A percentile compares a stretch with the other conserved stretches of the same genome.
These are phyloP conservation scores for Trichoderma citrinoviride DNA, from an alignment of 2,329 filamentous ascomycete genomes.

Conservation along the genomic window DNA sequence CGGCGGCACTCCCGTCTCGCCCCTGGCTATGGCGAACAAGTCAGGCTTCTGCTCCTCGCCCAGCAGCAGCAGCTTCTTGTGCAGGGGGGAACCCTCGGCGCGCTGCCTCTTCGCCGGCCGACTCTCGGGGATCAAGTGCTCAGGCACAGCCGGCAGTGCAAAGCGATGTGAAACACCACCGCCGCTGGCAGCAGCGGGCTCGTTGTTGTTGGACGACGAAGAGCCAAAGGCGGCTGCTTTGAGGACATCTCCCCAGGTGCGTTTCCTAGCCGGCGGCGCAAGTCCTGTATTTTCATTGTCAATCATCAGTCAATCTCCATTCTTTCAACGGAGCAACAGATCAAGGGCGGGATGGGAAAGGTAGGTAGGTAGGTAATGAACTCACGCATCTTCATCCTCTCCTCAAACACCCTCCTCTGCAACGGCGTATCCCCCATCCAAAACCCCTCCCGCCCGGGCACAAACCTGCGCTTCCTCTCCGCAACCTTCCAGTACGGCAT, in stretches of 20 bases:
- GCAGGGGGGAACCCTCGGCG: neutral
- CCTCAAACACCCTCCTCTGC: constrained; percentile 31
- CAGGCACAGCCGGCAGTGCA: neutral
- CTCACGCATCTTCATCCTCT: constrained; percentile 15
- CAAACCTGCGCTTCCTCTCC: constrained; percentile 23
- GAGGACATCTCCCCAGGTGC: neutral
- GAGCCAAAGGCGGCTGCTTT: neutral
- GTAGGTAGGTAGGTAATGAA: neutral
- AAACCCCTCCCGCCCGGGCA: constrained; percentile 28
- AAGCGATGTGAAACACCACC: neutral
- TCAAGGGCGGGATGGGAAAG: neutral
- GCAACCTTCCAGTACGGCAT: constrained; percentile 14
- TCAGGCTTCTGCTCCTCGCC: neutral
- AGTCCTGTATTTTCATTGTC: neutral
- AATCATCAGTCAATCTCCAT: neutral
- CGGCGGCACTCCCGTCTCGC: neutral
- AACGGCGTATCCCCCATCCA: constrained; percentile 33
- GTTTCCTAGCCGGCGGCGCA: neutral
- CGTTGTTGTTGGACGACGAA: neutral
- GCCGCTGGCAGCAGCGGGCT: neutral
- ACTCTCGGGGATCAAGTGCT: constrained; percentile 6
- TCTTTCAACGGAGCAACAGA: no score
- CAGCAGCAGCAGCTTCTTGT: no score
- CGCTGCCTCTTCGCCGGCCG: constrained; percentile 9
- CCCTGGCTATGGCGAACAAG: neutral